phyloP scores from a whole-genome alignment of 2,329 filamentous ascomycete genomes.

The Beauveria varroae region DNA sequence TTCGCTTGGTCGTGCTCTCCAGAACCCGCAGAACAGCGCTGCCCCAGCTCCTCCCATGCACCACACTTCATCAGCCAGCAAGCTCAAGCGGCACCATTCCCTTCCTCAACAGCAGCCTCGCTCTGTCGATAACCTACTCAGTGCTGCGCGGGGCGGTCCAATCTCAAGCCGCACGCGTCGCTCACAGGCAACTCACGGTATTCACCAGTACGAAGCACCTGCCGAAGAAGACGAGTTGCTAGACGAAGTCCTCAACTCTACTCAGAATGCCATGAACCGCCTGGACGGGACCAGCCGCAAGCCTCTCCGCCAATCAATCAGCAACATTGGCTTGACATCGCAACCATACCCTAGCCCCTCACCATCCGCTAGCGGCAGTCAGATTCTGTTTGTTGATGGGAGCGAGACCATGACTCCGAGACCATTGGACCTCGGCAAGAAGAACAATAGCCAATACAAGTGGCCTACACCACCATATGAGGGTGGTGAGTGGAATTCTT shows the following conservation, averaged over 20 bases:
- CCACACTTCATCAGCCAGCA: conserved; percentile 38
- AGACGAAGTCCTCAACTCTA: conserved; percentile 77
- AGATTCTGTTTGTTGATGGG: conserved; percentile 63
- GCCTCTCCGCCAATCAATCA: conserved; percentile 53
- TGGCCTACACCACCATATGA: conserved; percentile 96
- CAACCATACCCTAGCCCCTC: conserved; percentile 58
- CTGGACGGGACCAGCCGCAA: conserved; percentile 44
- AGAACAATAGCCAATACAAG: conserved; percentile 51
- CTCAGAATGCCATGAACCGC: conserved; percentile 65
- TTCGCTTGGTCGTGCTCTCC: conserved; percentile 50
- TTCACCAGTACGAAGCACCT: conserved; percentile 84
- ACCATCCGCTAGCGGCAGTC: conserved; percentile 75
- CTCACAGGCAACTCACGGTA: conserved; percentile 64
- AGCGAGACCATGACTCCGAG: conserved; percentile 57
- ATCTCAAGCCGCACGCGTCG: conserved; percentile 75
- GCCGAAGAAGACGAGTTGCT: conserved; percentile 95
- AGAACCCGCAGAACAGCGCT: conserved; percentile 37
- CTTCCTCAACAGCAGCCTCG: conserved; percentile 55
- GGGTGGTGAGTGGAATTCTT: conserved; percentile 83
- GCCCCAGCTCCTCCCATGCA: conserved; percentile 47
- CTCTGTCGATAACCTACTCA: conserved; percentile 55
- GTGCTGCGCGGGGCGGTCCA: conserved; percentile 50
- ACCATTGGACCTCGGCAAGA: conserved; percentile 61
- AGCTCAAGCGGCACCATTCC: conserved; percentile 58
- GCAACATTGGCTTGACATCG: conserved; percentile 53